phyloP scores from a whole-genome alignment of 345 rosid species.

The Cardamine resedifolia region DNA sequence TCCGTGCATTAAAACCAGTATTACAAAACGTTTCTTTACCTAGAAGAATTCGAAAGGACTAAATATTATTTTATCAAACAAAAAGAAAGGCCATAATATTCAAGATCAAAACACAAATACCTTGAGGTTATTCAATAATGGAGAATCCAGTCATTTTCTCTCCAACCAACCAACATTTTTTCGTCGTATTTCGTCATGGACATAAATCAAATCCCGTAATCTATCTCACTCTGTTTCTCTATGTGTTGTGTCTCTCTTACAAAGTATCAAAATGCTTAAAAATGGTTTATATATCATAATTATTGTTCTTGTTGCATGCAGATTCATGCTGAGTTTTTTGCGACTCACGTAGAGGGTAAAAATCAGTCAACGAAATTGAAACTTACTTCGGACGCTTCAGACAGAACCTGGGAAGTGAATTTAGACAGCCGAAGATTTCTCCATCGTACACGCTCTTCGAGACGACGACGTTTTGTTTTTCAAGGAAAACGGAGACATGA shows the following conservation, averaged over 20 bases:
- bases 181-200: no score
- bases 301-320: not conserved
- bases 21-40: no score
- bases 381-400: not conserved
- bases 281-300: not conserved
- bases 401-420: conserved; percentile 13
- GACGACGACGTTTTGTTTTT: not conserved
- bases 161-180: no score
- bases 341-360: not conserved
- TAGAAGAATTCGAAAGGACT: no score
- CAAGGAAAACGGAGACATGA: not conserved
- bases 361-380: not conserved
- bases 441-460: not conserved
- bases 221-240: not conserved
- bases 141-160: no score
- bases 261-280: not conserved
- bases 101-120: no score
- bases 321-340: not conserved
- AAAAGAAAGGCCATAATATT: no score
- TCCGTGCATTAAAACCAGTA: no score
- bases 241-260: not conserved
- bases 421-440: not conserved
- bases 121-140: no score
- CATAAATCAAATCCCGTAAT: not conserved
- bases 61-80: no score